phyloP scores from a whole-genome alignment of 2,329 filamentous ascomycete species.

The Zasmidium cellare region DNA sequence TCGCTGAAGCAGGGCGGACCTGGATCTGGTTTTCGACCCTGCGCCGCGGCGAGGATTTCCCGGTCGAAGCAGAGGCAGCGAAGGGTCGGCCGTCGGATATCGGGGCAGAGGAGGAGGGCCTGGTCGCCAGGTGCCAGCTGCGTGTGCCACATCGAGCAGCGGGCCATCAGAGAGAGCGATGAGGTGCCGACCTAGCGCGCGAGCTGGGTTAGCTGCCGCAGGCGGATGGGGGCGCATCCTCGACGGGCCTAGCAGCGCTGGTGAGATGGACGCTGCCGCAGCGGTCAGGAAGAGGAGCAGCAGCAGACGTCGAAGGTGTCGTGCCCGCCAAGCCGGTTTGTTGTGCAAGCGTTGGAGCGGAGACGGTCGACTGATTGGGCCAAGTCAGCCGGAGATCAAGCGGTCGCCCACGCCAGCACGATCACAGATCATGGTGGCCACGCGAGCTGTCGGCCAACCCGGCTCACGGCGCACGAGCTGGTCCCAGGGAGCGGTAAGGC shows the following conservation, averaged over 20 bases:
- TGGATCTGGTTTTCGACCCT: background rate
- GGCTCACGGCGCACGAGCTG: background rate
- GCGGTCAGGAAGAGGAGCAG: background rate
- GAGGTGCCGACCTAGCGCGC: slow-evolving; percentile 1
- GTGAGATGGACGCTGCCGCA: background rate
- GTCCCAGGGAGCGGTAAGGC: background rate
- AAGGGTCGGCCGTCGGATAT: background rate
- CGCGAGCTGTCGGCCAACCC: background rate
- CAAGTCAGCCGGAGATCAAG: background rate
- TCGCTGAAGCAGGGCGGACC: background rate
- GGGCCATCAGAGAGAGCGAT: background rate
- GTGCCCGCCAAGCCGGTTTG: slow-evolving; percentile 1
- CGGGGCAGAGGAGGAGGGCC: background rate
- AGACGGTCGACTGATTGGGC: background rate
- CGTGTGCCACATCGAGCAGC: background rate
- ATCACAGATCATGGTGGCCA: background rate
- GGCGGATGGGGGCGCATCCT: background rate
- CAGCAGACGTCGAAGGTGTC: background rate
- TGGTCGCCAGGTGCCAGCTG: background rate
- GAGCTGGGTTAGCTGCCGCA: slow-evolving; percentile 1
- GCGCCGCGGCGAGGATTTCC: slow-evolving; percentile 10
- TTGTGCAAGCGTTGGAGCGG: background rate
- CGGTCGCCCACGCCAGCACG: background rate
- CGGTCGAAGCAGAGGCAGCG: slow-evolving; percentile 1
- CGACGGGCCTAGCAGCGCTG: background rate